A percentile compares a stretch with the other conserved stretches of the same genome.
Evolutionary conservation across 78 protist genomes (phyloP).

Genomic region (Cavenderia fasciculata): DNA sequence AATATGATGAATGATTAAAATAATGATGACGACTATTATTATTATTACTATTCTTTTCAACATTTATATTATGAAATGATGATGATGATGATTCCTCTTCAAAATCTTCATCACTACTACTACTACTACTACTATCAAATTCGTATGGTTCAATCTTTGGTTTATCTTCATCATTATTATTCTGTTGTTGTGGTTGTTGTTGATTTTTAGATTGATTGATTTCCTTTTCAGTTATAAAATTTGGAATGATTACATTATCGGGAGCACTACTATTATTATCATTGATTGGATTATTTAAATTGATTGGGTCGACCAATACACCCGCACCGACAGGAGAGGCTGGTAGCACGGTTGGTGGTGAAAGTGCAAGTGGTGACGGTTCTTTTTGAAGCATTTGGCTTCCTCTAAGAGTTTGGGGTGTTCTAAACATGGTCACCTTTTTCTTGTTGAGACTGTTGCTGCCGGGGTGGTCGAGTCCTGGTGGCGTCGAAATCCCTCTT

Average conservation of each 20-base stretch:
- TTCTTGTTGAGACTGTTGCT: background rate
- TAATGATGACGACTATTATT: background rate
- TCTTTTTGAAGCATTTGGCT: background rate
- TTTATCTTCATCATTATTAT: background rate
- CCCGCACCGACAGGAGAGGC: too few species aligned
- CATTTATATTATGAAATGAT: background rate
- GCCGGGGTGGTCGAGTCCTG: slow-evolving; percentile 7
- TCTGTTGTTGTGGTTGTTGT: background rate
- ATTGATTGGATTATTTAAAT: background rate
- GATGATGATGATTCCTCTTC: background rate
- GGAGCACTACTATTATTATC: background rate
- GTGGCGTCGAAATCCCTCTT: background rate
- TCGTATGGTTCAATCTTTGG: background rate
- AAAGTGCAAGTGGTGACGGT: slow-evolving; percentile 38
- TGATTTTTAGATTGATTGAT: background rate
- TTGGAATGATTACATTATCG: background rate
- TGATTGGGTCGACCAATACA: too few species aligned
- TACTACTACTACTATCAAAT: background rate
- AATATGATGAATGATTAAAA: background rate
- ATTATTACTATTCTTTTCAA: background rate
- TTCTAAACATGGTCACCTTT: background rate
- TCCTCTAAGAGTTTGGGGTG: background rate
- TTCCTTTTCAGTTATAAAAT: background rate
- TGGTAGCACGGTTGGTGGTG: slow-evolving; percentile 11
- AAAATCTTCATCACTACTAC: background rate